A percentile compares a stretch with the other conserved stretches of the same genome.
phyloP scores from a whole-genome alignment of 345 rosid genomes.

The Erucastrum elatum region DNA sequence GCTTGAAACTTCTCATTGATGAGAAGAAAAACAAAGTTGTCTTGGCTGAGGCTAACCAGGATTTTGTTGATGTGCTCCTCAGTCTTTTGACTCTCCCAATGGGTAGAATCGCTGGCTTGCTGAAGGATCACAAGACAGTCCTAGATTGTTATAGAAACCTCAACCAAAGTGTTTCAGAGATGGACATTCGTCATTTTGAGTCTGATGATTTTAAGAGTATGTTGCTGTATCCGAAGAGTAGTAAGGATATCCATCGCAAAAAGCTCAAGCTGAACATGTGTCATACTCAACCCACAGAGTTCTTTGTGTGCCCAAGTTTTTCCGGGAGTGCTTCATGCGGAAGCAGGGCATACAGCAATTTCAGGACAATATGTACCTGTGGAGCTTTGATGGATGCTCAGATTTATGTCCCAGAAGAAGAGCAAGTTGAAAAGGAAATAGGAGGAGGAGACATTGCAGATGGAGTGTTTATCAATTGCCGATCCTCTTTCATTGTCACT shows the following conservation, averaged over 20 bases:
- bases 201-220: slow-evolving; percentile 13
- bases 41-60: slow-evolving; percentile 34
- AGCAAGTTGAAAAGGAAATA: background rate
- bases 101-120: slow-evolving; percentile 8
- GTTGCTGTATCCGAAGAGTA: slow-evolving; percentile 18
- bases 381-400: background rate
- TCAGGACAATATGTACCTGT: slow-evolving; percentile 1
- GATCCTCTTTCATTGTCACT: slow-evolving; percentile 24
- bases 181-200: background rate
- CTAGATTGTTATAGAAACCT: slow-evolving; percentile 19
- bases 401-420: background rate
- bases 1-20: slow-evolving; percentile 34
- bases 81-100: slow-evolving; percentile 25
- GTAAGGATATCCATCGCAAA: background rate
- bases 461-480: slow-evolving; percentile 20
- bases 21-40: slow-evolving; percentile 26
- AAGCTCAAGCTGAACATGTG: slow-evolving; percentile 14
- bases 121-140: background rate
- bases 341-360: background rate
- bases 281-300: background rate
- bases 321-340: background rate
- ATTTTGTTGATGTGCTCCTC: slow-evolving; percentile 31
- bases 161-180: slow-evolving; percentile 9
- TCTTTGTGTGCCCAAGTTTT: background rate
- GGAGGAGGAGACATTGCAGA: background rate